Evolutionary conservation across 768 basidiomycete species (phyloP).

Genomic region (Suillus lakei): DNA sequence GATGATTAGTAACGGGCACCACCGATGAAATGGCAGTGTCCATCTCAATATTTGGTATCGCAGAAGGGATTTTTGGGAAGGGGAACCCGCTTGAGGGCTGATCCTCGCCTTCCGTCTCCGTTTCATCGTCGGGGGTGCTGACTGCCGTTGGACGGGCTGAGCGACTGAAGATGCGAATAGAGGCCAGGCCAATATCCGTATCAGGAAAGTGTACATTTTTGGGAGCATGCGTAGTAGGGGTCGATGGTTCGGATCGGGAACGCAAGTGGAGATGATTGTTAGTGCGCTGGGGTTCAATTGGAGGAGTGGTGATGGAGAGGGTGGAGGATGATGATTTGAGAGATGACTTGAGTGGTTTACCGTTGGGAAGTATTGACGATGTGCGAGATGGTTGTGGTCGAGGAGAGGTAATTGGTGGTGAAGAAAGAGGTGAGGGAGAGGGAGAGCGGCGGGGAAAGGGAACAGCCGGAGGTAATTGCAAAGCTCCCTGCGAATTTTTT

Average conservation of each 20-base stretch:
- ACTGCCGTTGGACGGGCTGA: conserved; percentile 73
- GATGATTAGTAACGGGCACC: conserved; percentile 8
- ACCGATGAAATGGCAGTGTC: conserved; percentile 22
- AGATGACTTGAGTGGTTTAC: conserved; percentile 86
- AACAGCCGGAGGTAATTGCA: conserved; percentile 25
- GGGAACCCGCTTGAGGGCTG: conserved; percentile 14
- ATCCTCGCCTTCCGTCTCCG: conserved; percentile 47
- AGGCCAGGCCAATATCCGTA: conserved; percentile 61
- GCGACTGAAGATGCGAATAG: conserved; percentile 64
- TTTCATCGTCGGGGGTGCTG: conserved; percentile 41
- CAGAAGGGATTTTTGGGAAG: conserved; percentile 30
- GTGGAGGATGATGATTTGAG: conserved; percentile 58
- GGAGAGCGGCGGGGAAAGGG: conserved; percentile 48
- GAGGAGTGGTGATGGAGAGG: conserved; percentile 14
- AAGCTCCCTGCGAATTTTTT: conserved; percentile 19
- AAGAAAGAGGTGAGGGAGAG: conserved; percentile 21
- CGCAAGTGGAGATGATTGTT: conserved; percentile 26
- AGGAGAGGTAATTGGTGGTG: conserved; percentile 7
- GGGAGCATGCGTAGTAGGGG: conserved; percentile 50
- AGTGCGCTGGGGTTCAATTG: conserved; percentile 1
- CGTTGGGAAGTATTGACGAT: conserved; percentile 62
- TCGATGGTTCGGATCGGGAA: conserved; percentile 64
- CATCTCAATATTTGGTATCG: conserved; percentile 23
- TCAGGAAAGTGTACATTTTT: conserved; percentile 93
- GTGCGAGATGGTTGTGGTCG: conserved; percentile 34